Evolutionary conservation across 768 basidiomycete species (phyloP).

Genomic region (Coprinopsis cinerea): DNA sequence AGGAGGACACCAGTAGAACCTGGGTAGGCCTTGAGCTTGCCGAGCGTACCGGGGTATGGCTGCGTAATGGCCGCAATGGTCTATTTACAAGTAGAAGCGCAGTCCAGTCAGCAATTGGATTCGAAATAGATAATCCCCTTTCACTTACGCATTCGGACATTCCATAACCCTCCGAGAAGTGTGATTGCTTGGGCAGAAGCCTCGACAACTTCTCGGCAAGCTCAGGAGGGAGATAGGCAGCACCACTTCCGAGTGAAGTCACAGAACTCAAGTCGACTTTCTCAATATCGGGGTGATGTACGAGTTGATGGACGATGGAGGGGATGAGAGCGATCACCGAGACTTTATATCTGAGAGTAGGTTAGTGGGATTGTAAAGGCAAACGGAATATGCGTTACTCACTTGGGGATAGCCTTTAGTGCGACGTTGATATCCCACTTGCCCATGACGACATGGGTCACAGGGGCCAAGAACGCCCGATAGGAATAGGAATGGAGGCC

Average conservation of each 20-base stretch:
- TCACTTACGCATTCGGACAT: slow-evolving; percentile 61
- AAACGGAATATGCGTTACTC: slow-evolving; percentile 13
- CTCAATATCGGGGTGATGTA: slow-evolving; percentile 45
- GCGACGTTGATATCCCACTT: slow-evolving; percentile 53
- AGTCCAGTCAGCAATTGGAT: too few relatives aligned
- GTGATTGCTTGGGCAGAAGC: slow-evolving; percentile 28
- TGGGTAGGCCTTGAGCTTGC: slow-evolving; percentile 30
- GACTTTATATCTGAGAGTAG: slow-evolving; percentile 43
- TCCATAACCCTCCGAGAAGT: slow-evolving; percentile 55
- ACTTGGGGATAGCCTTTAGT: slow-evolving; percentile 56
- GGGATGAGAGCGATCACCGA: slow-evolving; percentile 50
- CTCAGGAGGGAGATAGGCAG: slow-evolving; percentile 60
- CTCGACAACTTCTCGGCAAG: slow-evolving; percentile 37
- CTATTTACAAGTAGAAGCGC: too few relatives aligned
- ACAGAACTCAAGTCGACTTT: slow-evolving; percentile 52
- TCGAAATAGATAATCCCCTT: background rate
- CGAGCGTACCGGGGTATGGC: slow-evolving; percentile 41
- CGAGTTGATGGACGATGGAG: slow-evolving; percentile 59
- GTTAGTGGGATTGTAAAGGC: background rate
- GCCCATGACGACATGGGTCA: slow-evolving; percentile 49
- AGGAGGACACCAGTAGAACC: slow-evolving; percentile 54
- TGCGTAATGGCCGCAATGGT: slow-evolving; percentile 47
- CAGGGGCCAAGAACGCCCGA: slow-evolving; percentile 38
- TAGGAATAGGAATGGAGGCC: slow-evolving; percentile 52
- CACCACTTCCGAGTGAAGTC: slow-evolving; percentile 41